These are phyloP conservation scores for Dioszegia crocea DNA, from an alignment of 768 basidiomycete genomes.

Conservation along the genomic window DNA sequence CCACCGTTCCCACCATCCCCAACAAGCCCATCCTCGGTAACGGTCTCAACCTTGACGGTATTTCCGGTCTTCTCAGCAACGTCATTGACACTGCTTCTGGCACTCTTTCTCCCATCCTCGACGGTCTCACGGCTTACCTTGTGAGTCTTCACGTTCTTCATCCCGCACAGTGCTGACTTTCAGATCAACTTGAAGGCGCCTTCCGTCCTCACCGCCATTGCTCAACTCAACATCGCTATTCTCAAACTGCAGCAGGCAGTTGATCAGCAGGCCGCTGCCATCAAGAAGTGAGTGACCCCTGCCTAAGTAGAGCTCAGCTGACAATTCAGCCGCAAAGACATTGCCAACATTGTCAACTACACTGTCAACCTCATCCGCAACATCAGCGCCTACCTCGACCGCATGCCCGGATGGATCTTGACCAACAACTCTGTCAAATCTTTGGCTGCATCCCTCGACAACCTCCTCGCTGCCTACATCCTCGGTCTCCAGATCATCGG, in stretches of 20 bases:
- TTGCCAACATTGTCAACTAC: neutral
- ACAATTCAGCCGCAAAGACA: neutral
- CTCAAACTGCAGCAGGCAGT: neutral
- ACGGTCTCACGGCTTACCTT: neutral
- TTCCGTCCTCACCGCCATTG: neutral
- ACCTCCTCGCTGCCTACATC: conserved; percentile 2
- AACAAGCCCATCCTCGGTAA: neutral
- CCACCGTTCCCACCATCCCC: neutral
- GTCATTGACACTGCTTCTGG: neutral
- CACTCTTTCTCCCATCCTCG: neutral
- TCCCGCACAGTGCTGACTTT: neutral
- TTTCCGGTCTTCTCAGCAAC: neutral
- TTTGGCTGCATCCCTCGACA: neutral
- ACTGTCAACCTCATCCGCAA: neutral
- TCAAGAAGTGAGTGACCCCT: neutral
- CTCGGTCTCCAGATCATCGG: neutral
- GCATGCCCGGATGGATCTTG: neutral
- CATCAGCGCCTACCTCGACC: neutral
- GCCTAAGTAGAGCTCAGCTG: neutral
- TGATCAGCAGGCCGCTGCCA: neutral
- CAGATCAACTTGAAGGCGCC: neutral
- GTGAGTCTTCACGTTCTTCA: neutral
- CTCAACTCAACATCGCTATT: neutral
- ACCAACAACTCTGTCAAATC: neutral
- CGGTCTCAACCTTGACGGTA: neutral